Base-by-base conservation (phyloP, 2,329 filamentous ascomycete genomes). In the Tricladium varicosporioides region DNA sequence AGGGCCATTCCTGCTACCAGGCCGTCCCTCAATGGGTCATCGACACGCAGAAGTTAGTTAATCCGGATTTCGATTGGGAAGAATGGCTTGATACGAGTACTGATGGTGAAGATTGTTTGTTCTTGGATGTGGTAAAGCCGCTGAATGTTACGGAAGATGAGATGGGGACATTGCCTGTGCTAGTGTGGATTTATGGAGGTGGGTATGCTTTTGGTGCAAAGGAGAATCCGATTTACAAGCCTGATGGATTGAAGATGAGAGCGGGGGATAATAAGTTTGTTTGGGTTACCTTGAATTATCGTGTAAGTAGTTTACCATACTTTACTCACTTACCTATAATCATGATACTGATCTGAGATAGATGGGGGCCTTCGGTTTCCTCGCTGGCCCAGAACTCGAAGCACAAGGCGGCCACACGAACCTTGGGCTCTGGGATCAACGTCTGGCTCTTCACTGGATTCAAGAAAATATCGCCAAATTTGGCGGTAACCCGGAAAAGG, bases 341-440 rank as follows among this genome's bases (percentile, higher is more conserved):
- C 7, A 7, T 7, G 22, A 27, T 27, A 27, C 7, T 51, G 5
- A 15, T 11, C 48, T 40, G 48, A 40, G 31, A 18, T n/a, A 51
- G 48, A 36, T 51, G 48, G 22, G 22, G 40, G 48, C 48, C 5
- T 36, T 32, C 18, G 48, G 48, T 16, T 51, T 51, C 18, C 48
- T 51, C 11, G 48, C 27, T 4, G 48, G 27, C 10, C 27, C 31
- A 16, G 33, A 51, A 51, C n/a, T 51, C 14, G 33, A 36, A 36
- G 27, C 7, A 4, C 11, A 51, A 51, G 48, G 48, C 13, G 48
- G 48, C 11, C 9, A 42, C n/a, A 16, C 48, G 31, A 51, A 51
- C 15, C 48, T 51, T 10, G 75, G 73, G 0, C 67, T 79, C 64
- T 72, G 11, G 32, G 77, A 75, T 48, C 72, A 74, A 48, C 61